Evolutionary conservation across 495 filamentous ascomycete species (phyloP), one percentile per base, ranked within the genome.

Genomic region (Penicillium roqueforti): DNA sequence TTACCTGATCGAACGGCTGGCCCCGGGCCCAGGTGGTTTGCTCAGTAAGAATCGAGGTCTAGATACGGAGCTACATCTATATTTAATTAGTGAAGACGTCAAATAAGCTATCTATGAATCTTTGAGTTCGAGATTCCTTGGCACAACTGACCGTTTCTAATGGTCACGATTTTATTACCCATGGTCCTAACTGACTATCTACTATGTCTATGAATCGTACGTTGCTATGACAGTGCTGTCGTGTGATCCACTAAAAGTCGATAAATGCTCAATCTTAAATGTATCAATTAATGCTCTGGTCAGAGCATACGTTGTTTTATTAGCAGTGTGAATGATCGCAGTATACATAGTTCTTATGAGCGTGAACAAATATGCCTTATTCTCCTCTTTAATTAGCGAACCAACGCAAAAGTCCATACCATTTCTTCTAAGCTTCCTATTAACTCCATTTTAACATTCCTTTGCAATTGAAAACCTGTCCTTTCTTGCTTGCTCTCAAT

Each of bases 1-100:
- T 57, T 58, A 55, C 54, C 38, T 14, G 22, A 37, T 37, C 37
- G n/a, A 56, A 28, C 31, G 29, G 42, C 16, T 42, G 47, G 22
- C n/a, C 19, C 22, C 42, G 20, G 7, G 38, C 3, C 28, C 9
- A 9, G 28, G 28, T 9, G 9, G 16, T 28, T 46, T 36, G n/a
- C 44, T 47, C 44, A 4, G 28, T 47, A 36, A 47, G 22, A 49
- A 18, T 11, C 4, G 10, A 28, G 37, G 50, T 52, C 50, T 43
- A 25, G 50, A 52, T 52, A 22, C 14, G 6, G 25, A 0, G 23
- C 6, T 32, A 25, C 26, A 37, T 48, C 44, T 47, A 22, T 34
- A n/a, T 44, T 14, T 16, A 46, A 13, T 4, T 9, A 31, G 6
- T 26, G n/a, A 20, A 47, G 10, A 20, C 8, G 18, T 20, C 38